phyloP scores from a whole-genome alignment of 106 monocot genomes.

The Iris macrosiphon region DNA sequence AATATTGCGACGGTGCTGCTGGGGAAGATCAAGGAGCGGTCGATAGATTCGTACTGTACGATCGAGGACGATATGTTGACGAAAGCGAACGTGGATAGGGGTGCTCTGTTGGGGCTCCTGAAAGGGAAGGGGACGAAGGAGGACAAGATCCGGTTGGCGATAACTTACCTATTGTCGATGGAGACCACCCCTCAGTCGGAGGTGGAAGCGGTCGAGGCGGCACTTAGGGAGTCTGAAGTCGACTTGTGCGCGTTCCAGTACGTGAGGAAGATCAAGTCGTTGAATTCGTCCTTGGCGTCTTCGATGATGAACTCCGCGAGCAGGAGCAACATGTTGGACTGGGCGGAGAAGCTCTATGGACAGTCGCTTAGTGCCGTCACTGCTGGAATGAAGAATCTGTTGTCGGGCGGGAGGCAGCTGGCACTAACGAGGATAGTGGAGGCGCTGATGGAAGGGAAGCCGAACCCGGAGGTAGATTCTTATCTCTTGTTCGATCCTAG shows the following conservation, averaged over 20 bases:
- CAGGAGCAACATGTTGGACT: conserved; percentile 87
- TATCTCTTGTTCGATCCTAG: conserved; percentile 85
- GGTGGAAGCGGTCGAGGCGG: conserved; percentile 68
- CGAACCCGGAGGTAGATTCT: conserved; percentile 81
- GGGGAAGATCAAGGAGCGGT: conserved; percentile 84
- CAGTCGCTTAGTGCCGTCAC: conserved; percentile 92
- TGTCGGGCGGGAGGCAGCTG: conserved; percentile 75
- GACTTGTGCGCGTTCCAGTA: conserved; percentile 80
- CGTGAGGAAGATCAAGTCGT: conserved; percentile 86
- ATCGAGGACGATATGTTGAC: conserved; percentile 79
- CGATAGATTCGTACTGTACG: conserved; percentile 74
- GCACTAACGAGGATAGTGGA: conserved; percentile 85
- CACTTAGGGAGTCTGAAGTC: conserved; percentile 68
- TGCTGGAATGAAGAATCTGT: conserved; percentile 89
- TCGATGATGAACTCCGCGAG: conserved; percentile 55
- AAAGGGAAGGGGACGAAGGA: conserved; percentile 78
- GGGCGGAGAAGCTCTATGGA: conserved; percentile 96
- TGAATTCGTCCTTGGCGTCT: conserved; percentile 68
- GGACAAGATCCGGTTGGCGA: conserved; percentile 84
- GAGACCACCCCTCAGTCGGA: conserved; percentile 78
- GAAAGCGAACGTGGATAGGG: conserved; percentile 61
- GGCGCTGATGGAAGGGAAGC: conserved; percentile 92
- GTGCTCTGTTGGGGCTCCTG: conserved; percentile 41
- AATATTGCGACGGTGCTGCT: conserved; percentile 79
- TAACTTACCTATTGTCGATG: conserved; percentile 75